Evolutionary conservation across 108 stramenopile species (phyloP), one percentile per base, ranked within the genome.

Genomic region (Skeletonema grethae): DNA sequence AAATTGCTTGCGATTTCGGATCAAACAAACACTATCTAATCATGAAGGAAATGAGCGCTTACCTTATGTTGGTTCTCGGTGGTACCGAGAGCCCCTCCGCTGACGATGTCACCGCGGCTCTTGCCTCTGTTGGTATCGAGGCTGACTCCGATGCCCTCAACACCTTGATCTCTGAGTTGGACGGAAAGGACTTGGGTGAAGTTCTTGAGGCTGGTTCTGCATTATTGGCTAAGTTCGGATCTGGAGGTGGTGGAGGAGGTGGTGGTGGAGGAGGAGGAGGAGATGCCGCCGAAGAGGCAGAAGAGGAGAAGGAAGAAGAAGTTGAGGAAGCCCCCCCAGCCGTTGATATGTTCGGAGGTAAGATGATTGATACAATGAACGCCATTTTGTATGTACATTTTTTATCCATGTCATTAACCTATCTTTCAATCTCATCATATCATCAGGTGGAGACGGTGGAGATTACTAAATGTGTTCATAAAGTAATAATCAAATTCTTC

Each of bases 121-220:
- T 98, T 34, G 65, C 90, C 53, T 65, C 93, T 53, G 96, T 96
- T 50, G 97, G 98, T 61, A 79, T 97, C 36, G 97, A 97, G 82
- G 82, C 72, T 28, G 97, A 99, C 65, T 78, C 80, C 7, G 95
- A 72, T 32, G 69, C 75, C 46, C 85, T 97, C 24, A 65, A 56
- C 61, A 70, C 53, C 10, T 79, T 98, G 60, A 72, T 98, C 46
- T 62, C 85, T 18, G 97, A 96, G 57, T 61, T 99, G 61, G 97
- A 97, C 65, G 99, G 97, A 63, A 98, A 99, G 94, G 94, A 96
- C 68, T 66, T 99, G 60, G 64, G 43, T 36, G 97, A 96, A 75
- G 65, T 98, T 43, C 83, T 99, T 43, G 87, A 62, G 59, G 76
- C 80, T 36, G 98, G 98, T 74, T 87, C 82, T 72, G 87, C 63